Conservation (phyloP, 1,284 basidiomycete species). For the Athelia sp. region DNA sequence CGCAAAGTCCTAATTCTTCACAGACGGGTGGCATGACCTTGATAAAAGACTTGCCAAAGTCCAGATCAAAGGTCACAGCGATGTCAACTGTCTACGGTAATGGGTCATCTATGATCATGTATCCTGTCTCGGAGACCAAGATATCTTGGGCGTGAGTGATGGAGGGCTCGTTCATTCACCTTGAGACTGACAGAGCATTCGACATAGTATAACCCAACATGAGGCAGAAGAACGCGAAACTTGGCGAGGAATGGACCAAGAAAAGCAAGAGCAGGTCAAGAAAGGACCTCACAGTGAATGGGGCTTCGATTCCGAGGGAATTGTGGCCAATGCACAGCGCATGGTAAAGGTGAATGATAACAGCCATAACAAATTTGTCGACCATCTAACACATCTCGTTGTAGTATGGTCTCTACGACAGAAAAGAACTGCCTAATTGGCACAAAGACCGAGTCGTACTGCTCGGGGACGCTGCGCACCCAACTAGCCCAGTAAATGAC, state of each 20-base stretch:
- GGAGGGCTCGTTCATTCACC: too few species aligned
- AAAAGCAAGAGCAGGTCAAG: slow-evolving; percentile 25
- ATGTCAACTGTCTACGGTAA: slow-evolving; percentile 33
- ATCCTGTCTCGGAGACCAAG: slow-evolving; percentile 27
- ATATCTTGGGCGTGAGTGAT: slow-evolving; percentile 39
- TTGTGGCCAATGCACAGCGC: slow-evolving; percentile 28
- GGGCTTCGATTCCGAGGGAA: slow-evolving; percentile 30
- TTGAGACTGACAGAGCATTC: too few species aligned
- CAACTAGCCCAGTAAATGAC: slow-evolving; percentile 34
- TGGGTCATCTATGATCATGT: slow-evolving; percentile 33
- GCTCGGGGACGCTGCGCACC: slow-evolving; percentile 40
- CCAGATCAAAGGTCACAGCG: slow-evolving; percentile 2
- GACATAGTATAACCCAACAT: slow-evolving; percentile 31
- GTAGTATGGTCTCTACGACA: slow-evolving; percentile 44
- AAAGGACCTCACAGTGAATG: slow-evolving; percentile 25
- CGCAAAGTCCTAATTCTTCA: too few species aligned
- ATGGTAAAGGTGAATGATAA: slow-evolving; percentile 31
- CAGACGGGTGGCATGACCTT: background rate
- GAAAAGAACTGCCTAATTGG: slow-evolving; percentile 38
- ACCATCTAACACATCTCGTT: too few species aligned
- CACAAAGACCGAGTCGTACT: slow-evolving; percentile 34
- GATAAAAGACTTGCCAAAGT: too few species aligned
- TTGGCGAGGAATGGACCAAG: slow-evolving; percentile 34
- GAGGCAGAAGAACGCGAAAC: slow-evolving; percentile 37
- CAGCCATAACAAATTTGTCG: background rate